Percentiles rank a stretch among this genome's conserved stretches.
Conservation (phyloP, 768 basidiomycete species). For the Psilocybe cyanescens region DNA sequence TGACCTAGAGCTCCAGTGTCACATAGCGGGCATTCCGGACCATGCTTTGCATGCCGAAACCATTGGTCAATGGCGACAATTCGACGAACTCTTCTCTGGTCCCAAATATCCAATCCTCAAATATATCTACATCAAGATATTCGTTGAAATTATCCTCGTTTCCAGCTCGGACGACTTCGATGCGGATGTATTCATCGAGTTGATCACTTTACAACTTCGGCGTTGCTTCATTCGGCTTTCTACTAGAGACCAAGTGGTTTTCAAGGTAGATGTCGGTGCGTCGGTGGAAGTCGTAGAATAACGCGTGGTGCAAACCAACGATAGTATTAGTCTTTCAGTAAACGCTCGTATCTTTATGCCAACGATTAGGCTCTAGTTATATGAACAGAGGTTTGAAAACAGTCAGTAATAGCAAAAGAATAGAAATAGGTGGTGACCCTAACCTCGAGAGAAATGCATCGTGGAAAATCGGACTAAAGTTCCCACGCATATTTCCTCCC, state of each 20-base stretch:
- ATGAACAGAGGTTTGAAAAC: too few species aligned
- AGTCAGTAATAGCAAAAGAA: background rate
- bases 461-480: constrained; percentile 42
- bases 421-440: constrained; percentile 25
- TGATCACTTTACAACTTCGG: background rate
- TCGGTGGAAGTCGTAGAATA: background rate
- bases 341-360: background rate
- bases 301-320: background rate
- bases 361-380: too few species aligned
- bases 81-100: background rate
- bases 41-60: background rate
- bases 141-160: background rate
- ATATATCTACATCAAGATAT: background rate
- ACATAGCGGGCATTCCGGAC: background rate
- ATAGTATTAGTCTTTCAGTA: background rate
- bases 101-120: background rate
- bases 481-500: constrained; percentile 40
- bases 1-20: background rate
- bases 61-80: background rate
- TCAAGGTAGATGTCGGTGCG: background rate
- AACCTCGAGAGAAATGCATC: constrained; percentile 30
- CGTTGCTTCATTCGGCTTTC: background rate
- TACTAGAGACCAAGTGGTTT: background rate
- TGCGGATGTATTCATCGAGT: background rate
- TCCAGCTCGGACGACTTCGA: background rate